Evolutionary conservation across 2,329 filamentous ascomycete genomes (phyloP), one percentile per base, ranked within the genome.

Genomic region (Penicillium sp.): DNA sequence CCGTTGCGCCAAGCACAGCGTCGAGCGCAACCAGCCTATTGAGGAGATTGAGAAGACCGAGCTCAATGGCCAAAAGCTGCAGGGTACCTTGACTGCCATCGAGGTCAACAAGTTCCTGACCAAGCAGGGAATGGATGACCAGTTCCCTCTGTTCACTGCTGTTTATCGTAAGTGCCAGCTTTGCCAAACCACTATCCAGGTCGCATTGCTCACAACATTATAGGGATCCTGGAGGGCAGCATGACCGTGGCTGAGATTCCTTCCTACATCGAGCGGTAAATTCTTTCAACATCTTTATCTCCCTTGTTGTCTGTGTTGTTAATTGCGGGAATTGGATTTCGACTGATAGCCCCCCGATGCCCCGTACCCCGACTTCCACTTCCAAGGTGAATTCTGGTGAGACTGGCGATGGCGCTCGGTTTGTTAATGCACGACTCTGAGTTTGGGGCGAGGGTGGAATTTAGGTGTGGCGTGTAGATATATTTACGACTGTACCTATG

Each of bases 61-160:
- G 64, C 77, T 98, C 47, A 97, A 98, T 63, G 93, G 93, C 10
- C 93, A 98, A 75, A 95, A 94, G 73, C 74, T 98, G 43, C 93
- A 98, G 72, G 93, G 93, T 25, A 97, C 89, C 0, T 84, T 84
- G 54, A 98, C 93, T 3, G 90, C 93, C 7, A 80, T 83, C 49
- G 93, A 98, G 66, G 90, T 98, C 28, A 87, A 94, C 71, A 81
- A 77, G 34, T 97, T 97, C 68, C 69, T 98, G 59, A 87, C 85
- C 72, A 80, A 80, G 34, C 78, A 86, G 51, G 86, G 84, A 1
- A 70, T 84, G 50, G 89, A 94, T 69, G 73, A 80, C 20, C 84
- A 94, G 36, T 98, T 94, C 64, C 93, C 93, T 14, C 73, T 98
- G 4, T 94, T 98, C 64, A 96, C 88, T 7, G 87, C 88, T 1